A percentile compares a stretch with the other conserved stretches of the same genome.
Conservation (phyloP, 345 rosid species). For the Populus alba region DNA sequence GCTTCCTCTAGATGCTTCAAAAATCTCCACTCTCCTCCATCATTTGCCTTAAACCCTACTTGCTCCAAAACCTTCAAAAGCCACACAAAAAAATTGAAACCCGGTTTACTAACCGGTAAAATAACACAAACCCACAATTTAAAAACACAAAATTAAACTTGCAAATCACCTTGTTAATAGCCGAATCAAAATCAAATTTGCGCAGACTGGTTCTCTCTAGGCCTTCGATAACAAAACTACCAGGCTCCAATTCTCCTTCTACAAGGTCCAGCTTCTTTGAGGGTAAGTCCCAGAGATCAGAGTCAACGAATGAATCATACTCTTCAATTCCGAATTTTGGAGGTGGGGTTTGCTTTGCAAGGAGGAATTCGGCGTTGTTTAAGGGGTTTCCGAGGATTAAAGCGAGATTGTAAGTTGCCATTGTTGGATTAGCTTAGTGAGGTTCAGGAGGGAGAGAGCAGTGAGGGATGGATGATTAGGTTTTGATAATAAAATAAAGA, state of each 20-base stretch:
- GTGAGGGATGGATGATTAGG: not conserved
- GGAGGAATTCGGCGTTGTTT: slow-evolving; percentile 44
- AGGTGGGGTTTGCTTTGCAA: slow-evolving; percentile 62
- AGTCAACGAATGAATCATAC: slow-evolving; percentile 68
- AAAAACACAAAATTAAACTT: not conserved
- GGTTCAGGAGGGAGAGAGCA: too few relatives aligned
- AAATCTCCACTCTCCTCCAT: slow-evolving; percentile 59
- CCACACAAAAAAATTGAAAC: not conserved
- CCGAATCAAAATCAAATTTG: slow-evolving; percentile 43
- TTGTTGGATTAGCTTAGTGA: not conserved
- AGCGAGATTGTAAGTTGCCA: slow-evolving; percentile 54
- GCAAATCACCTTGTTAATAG: slow-evolving; percentile 42
- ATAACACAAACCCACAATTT: too few relatives aligned
- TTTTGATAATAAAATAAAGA: too few relatives aligned
- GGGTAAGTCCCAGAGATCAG: slow-evolving; percentile 86
- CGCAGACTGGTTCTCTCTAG: slow-evolving; percentile 34
- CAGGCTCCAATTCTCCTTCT: slow-evolving; percentile 26
- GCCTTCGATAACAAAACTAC: slow-evolving; percentile 22
- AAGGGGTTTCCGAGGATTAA: slow-evolving; percentile 39
- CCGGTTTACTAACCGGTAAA: too few relatives aligned
- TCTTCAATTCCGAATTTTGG: slow-evolving; percentile 51
- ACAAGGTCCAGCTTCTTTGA: slow-evolving; percentile 35
- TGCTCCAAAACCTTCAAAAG: slow-evolving; percentile 47
- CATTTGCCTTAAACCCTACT: slow-evolving; percentile 39
- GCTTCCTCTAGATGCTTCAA: slow-evolving; percentile 63